Conservation (phyloP, 495 filamentous ascomycete genomes). For the Aspergillus leporis region DNA sequence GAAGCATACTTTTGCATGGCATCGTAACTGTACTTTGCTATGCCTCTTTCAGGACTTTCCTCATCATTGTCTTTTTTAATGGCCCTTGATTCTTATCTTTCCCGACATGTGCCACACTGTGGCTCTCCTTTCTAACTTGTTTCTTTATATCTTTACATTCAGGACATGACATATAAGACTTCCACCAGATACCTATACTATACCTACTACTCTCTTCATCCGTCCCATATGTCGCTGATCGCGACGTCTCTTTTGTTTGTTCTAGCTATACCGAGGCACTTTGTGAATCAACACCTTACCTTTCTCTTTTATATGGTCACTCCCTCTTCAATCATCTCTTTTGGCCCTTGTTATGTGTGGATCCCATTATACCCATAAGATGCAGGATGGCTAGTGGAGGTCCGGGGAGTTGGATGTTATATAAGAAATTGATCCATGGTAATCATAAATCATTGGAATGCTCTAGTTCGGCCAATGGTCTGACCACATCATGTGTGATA, state of each 20-base stretch:
- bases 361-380: conserved; percentile 14
- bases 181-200: background rate
- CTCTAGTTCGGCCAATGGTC: background rate
- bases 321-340: conserved; percentile 1
- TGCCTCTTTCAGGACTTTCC: conserved; percentile 9
- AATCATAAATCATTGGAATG: background rate
- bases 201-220: background rate
- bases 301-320: conserved; percentile 3
- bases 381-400: conserved; percentile 9
- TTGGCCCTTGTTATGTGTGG: conserved; percentile 9
- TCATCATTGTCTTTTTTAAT: conserved; percentile 14
- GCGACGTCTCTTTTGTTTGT: conserved; percentile 1
- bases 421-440: background rate
- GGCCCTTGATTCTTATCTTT: background rate
- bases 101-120: background rate
- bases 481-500: background rate
- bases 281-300: conserved; percentile 8
- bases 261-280: background rate
- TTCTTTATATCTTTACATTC: background rate
- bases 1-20: conserved; percentile 16
- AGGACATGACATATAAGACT: conserved; percentile 3
- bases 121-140: background rate
- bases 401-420: conserved; percentile 5
- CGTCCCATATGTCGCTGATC: conserved; percentile 5
- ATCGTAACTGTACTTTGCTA: conserved; percentile 16